Evolutionary conservation across 257 asterid species (phyloP).

Genomic region (Solanum virginianum): DNA sequence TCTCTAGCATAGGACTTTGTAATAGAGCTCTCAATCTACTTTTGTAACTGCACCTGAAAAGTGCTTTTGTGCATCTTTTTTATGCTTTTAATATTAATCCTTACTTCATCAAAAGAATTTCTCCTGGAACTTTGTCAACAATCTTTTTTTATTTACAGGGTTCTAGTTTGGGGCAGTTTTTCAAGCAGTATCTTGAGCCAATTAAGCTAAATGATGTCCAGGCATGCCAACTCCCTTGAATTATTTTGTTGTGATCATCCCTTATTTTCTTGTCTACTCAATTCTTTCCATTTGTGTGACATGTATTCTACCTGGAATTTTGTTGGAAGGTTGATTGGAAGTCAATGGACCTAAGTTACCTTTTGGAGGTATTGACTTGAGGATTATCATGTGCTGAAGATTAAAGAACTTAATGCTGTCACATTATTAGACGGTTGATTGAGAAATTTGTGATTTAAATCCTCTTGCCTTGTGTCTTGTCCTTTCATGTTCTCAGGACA

Average conservation of each 20-base stretch:
- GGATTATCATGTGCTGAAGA: background rate
- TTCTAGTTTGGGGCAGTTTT: conserved; percentile 97
- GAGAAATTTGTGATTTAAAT: background rate
- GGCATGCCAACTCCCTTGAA: conserved; percentile 29
- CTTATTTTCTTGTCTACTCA: conserved; percentile 1
- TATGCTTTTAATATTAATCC: background rate
- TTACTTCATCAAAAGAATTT: background rate
- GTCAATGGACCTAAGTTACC: conserved; percentile 86
- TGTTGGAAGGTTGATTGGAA: conserved; percentile 78
- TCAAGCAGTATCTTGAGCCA: conserved; percentile 85
- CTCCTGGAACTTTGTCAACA: background rate
- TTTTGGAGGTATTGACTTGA: conserved; percentile 58
- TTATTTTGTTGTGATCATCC: background rate
- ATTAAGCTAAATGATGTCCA: conserved; percentile 83
- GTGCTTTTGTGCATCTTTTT: background rate
- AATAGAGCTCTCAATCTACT: background rate
- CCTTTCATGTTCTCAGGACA: conserved; percentile 33
- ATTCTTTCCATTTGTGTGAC: conserved; percentile 4
- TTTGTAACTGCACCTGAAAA: background rate
- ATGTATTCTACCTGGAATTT: conserved; percentile 6
- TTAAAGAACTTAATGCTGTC: background rate
- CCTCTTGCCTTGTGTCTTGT: background rate
- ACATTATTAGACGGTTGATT: background rate
- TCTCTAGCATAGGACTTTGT: background rate
- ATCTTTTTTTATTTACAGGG: conserved; percentile 32